phyloP scores from a whole-genome alignment of 192 early-diverging fungal genomes.

The Borealophlyctis nickersoniae region DNA sequence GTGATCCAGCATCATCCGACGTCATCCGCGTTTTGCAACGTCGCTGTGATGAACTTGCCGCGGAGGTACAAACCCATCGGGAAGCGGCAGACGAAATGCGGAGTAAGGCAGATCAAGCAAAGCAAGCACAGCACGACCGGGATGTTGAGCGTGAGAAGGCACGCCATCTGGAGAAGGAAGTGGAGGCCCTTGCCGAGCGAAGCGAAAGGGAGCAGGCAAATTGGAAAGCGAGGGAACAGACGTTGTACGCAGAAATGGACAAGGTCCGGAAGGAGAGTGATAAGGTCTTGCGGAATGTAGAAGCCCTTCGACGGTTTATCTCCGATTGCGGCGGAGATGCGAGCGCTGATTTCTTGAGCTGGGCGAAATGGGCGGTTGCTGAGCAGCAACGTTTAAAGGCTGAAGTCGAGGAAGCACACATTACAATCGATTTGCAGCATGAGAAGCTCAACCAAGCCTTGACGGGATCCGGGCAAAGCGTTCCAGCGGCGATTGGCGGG shows the following conservation, averaged over 20 bases:
- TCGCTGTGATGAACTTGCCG: conserved; percentile 23
- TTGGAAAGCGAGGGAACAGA: not conserved
- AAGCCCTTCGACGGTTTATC: not conserved
- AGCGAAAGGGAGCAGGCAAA: not conserved
- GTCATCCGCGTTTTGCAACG: conserved; percentile 7
- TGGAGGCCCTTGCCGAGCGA: not conserved
- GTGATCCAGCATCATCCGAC: conserved; percentile 5
- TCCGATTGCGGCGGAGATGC: not conserved
- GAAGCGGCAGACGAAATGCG: not conserved
- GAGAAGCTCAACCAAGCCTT: conserved; percentile 16
- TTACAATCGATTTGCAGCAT: conserved; percentile 21
- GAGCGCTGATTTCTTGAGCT: not conserved
- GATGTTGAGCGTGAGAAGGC: conserved; percentile 6
- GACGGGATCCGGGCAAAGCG: not conserved
- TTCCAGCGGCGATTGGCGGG: not conserved
- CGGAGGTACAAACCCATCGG: conserved; percentile 8
- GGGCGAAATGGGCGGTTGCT: conserved; percentile 1
- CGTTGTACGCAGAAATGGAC: not conserved
- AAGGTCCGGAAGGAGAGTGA: not conserved
- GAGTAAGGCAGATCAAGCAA: not conserved
- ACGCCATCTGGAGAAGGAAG: not conserved
- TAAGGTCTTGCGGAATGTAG: not conserved
- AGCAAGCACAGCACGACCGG: not conserved
- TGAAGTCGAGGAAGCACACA: conserved; percentile 23
- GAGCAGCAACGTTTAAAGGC: not conserved